Evolutionary conservation across 163 green algal genomes (phyloP).

Genomic region (Coccomyxa subellipsoidea): DNA sequence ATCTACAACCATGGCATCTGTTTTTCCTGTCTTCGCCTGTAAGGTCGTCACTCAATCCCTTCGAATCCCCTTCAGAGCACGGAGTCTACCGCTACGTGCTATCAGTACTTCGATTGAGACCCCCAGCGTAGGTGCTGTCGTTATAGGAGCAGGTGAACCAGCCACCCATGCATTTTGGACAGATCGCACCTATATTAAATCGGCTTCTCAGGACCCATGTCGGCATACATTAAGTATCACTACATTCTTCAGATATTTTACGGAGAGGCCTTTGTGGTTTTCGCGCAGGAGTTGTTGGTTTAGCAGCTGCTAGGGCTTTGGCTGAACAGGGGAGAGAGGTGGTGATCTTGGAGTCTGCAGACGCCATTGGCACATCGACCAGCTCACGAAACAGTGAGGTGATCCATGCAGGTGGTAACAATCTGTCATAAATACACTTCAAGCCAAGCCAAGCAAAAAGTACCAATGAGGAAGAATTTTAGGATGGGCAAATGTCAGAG

Average conservation of each 20-base stretch:
- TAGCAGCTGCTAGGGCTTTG: conserved; percentile 54
- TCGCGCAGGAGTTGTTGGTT: conserved; percentile 62
- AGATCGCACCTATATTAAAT: too few relatives aligned
- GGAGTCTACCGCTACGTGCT: not conserved
- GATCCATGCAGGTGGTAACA: conserved; percentile 58
- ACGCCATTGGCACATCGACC: conserved; percentile 49
- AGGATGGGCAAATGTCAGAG: not conserved
- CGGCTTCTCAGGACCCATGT: too few relatives aligned
- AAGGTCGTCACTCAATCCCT: not conserved
- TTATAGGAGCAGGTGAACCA: conserved; percentile 53
- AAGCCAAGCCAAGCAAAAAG: not conserved
- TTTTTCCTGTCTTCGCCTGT: not conserved
- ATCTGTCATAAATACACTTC: too few relatives aligned
- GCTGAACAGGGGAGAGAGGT: conserved; percentile 42
- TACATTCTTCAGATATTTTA: too few relatives aligned
- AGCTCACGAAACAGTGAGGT: conserved; percentile 65
- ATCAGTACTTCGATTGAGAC: not conserved
- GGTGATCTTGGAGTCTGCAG: conserved; percentile 57
- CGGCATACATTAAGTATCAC: too few relatives aligned
- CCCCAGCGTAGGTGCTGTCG: conserved; percentile 31
- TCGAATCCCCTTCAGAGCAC: not conserved
- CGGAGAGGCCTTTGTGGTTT: not conserved
- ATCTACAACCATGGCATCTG: not conserved
- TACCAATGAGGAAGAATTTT: not conserved
- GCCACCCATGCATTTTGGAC: not conserved